Percentiles rank a stretch among this genome's conserved stretches.
phyloP scores from a whole-genome alignment of 2,329 filamentous ascomycete genomes.

The Talaromyces islandicus region DNA sequence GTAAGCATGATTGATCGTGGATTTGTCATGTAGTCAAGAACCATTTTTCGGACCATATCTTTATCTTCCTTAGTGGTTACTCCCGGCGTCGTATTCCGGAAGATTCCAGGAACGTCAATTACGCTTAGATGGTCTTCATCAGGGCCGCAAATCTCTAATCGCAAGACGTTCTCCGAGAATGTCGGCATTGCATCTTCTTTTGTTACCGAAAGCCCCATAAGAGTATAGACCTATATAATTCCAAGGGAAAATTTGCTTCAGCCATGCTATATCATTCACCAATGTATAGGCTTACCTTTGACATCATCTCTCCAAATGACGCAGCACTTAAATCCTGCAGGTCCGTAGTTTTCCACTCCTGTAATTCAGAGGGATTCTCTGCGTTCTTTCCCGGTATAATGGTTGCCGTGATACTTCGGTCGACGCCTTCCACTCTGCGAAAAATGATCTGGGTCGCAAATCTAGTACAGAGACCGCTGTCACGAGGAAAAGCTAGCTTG shows the following conservation, averaged over 20 bases:
- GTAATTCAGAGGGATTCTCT: slow-evolving; percentile 12
- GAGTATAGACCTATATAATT: slow-evolving; percentile 15
- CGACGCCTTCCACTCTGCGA: slow-evolving; percentile 23
- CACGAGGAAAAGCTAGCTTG: slow-evolving; percentile 54
- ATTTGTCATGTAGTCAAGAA: slow-evolving; percentile 97
- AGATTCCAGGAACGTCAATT: slow-evolving; percentile 9
- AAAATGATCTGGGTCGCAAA: slow-evolving; percentile 57
- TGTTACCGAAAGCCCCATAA: slow-evolving; percentile 19
- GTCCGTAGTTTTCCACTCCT: slow-evolving; percentile 18
- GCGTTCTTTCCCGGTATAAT: slow-evolving; percentile 31
- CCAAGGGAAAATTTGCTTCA: neutral
- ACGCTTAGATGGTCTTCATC: slow-evolving; percentile 6
- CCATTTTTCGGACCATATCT: slow-evolving; percentile 62
- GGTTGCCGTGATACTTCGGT: slow-evolving; percentile 22
- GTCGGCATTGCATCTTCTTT: slow-evolving; percentile 8
- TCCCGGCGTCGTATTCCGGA: slow-evolving; percentile 12
- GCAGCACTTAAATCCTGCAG: slow-evolving; percentile 14
- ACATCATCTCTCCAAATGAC: slow-evolving; percentile 16
- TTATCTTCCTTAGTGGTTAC: slow-evolving; percentile 24
- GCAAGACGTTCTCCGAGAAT: slow-evolving; percentile 4
- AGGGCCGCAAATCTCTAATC: slow-evolving; percentile 3
- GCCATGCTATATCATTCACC: neutral
- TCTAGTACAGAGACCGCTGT: slow-evolving; percentile 56
- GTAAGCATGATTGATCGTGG: slow-evolving; percentile 97
- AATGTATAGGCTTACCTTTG: slow-evolving; percentile 18